phyloP scores from a whole-genome alignment of 2,329 filamentous ascomycete genomes.

The Fusarium sp. region DNA sequence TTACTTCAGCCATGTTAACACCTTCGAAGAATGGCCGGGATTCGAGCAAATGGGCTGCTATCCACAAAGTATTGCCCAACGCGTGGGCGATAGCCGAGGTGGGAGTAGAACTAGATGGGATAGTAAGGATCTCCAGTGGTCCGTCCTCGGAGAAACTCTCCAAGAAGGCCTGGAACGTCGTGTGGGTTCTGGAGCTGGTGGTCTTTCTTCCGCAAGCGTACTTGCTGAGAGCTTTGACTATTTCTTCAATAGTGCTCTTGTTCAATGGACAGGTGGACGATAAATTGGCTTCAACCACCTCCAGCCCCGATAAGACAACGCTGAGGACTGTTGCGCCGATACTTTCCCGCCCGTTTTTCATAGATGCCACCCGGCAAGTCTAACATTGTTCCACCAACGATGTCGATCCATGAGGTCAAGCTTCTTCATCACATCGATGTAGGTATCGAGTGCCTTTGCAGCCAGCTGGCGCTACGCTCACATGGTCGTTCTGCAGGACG shows the following conservation, averaged over 20 bases:
- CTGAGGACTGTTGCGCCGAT: constrained; percentile 73
- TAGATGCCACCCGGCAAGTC: constrained; percentile 72
- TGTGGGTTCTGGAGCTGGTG: constrained; percentile 49
- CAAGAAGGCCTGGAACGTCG: constrained; percentile 55
- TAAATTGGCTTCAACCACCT: constrained; percentile 53
- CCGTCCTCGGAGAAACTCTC: constrained; percentile 37
- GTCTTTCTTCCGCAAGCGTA: constrained; percentile 42
- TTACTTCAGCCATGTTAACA: constrained; percentile 63
- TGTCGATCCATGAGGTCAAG: constrained; percentile 50
- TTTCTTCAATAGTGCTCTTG: constrained; percentile 24
- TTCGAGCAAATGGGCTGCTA: constrained; percentile 73
- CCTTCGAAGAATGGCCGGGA: constrained; percentile 77
- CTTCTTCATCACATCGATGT: constrained; percentile 61
- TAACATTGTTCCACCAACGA: constrained; percentile 68
- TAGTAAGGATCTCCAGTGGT: constrained; percentile 66
- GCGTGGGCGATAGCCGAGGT: constrained; percentile 61
- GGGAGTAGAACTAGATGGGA: constrained; percentile 75
- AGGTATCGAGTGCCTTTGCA: constrained; percentile 62
- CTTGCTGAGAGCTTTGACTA: constrained; percentile 37
- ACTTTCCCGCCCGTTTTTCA: constrained; percentile 74
- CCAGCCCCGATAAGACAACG: constrained; percentile 62
- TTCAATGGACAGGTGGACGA: constrained; percentile 17
- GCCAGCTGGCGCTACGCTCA: constrained; percentile 73
- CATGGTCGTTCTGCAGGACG: constrained; percentile 66
- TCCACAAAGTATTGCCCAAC: constrained; percentile 52